phyloP scores from a whole-genome alignment of 441 rosid species.

The Rhodomyrtus psidioides region DNA sequence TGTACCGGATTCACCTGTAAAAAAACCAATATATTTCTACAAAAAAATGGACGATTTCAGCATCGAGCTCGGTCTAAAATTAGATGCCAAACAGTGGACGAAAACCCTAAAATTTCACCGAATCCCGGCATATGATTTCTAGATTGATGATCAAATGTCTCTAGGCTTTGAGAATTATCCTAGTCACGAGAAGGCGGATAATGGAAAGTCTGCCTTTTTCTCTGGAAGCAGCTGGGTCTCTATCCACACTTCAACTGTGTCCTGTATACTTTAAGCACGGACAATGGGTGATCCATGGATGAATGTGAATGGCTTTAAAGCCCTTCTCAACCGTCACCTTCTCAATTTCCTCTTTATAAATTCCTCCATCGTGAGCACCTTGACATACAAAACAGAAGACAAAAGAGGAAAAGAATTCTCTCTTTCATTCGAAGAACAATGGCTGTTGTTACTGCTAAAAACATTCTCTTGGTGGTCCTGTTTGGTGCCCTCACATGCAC shows the following conservation, averaged over 20 bases:
- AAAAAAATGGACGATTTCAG: too few species aligned
- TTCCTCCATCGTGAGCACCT: not conserved
- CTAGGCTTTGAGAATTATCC: not conserved
- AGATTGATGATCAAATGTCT: not conserved
- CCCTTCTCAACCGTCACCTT: not conserved
- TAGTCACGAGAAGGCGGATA: not conserved
- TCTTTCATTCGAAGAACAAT: not conserved
- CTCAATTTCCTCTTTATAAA: not conserved
- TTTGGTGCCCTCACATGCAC: conserved; percentile 1
- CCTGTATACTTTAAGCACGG: not conserved
- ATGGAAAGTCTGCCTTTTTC: not conserved
- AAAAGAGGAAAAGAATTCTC: not conserved
- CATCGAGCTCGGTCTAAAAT: too few species aligned
- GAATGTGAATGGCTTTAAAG: not conserved
- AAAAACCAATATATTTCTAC: not conserved
- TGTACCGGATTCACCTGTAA: not conserved
- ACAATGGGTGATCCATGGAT: not conserved
- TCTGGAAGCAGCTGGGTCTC: not conserved
- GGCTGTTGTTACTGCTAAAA: not conserved
- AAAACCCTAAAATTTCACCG: not conserved
- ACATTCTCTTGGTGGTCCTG: not conserved
- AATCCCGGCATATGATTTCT: not conserved
- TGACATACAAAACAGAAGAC: not conserved
- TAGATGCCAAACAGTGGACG: not conserved
- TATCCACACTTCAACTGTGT: not conserved